Evolutionary conservation across 768 basidiomycete species (phyloP), one percentile per base, ranked within the genome.

Genomic region (Russula compacta): DNA sequence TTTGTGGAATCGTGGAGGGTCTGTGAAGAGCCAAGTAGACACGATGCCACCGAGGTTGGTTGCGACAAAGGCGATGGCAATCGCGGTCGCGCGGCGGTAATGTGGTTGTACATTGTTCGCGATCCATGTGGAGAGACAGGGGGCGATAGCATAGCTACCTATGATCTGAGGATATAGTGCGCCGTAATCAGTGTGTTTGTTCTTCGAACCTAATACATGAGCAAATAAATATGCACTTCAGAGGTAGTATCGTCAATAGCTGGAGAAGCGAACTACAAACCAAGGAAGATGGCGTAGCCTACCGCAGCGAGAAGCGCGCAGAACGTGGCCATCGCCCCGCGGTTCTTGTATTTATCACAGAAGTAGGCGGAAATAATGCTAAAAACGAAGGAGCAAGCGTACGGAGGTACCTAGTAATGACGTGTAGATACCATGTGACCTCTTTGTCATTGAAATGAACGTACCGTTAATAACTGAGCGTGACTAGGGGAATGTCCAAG

Each of bases 61-160:
- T 19, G 48, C 52, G 33, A 69, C 60, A 53, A 69, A 69, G 2
- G 66, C 68, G 33, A 69, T 6, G 35, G 70, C 68, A 53, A 73
- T 67, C 12, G 68, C 69, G 3, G 72, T 70, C 7, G 67, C 67
- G n/a, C 71, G 66, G 40, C 69, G 67, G 64, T 70, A 71, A 64
- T 65, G 71, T 6, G 71, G 71, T 29, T 71, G 69, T 15, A 72
- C 64, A 59, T 73, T 73, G 59, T 73, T 73, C 33, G 71, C 50
- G 51, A 61, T 66, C 70, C 70, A 73, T 7, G 71, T 68, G 15
- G 65, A 60, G 33, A 66, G 58, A 39, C 67, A 50, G 15, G 70
- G 68, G n/a, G 72, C 67, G 29, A 66, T 49, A 29, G 61, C 67
- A 43, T 72, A 73, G 14, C 53, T 61, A 29, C 72, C 72, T 36